phyloP scores from a whole-genome alignment of 495 filamentous ascomycete genomes.

The Glutinoglossum americanum region DNA sequence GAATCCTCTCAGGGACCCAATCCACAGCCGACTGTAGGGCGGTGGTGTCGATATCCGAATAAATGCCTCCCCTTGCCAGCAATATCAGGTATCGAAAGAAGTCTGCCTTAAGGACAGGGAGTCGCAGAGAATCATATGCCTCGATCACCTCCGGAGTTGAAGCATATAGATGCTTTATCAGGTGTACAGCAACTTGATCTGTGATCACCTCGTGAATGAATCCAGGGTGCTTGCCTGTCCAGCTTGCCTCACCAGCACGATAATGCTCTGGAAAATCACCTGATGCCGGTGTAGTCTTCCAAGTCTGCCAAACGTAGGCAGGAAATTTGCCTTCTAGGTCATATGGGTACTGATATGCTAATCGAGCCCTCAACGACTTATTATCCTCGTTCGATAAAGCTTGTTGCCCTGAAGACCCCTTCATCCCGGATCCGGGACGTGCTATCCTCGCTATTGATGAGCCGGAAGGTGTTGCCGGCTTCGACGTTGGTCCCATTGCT shows the following conservation, averaged over 20 bases:
- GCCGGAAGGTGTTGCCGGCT: neutral
- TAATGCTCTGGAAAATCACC: conserved; percentile 53
- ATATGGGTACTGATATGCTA: conserved; percentile 88
- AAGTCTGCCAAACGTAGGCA: conserved; percentile 98
- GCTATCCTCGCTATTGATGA: conserved; percentile 6
- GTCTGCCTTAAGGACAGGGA: conserved; percentile 85
- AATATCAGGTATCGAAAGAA: conserved; percentile 96
- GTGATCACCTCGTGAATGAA: conserved; percentile 95
- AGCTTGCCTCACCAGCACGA: conserved; percentile 66
- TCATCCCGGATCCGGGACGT: neutral
- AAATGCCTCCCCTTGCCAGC: conserved; percentile 82
- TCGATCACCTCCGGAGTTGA: conserved; percentile 81
- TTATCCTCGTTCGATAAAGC: conserved; percentile 30
- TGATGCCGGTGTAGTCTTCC: conserved; percentile 77
- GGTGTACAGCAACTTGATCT: conserved; percentile 61
- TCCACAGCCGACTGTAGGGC: conserved; percentile 64
- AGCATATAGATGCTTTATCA: conserved; percentile 71
- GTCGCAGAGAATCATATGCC: conserved; percentile 65
- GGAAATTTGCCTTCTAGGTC: conserved; percentile 73
- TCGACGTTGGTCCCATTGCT: conserved; percentile 10
- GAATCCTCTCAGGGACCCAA: conserved; percentile 67
- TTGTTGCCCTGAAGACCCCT: conserved; percentile 20
- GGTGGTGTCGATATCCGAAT: conserved; percentile 87
- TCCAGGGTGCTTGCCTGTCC: conserved; percentile 71
- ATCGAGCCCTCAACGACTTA: conserved; percentile 54